Conservation (phyloP, 2,329 filamentous ascomycete genomes). For the Chrysoporthe puriensis region DNA sequence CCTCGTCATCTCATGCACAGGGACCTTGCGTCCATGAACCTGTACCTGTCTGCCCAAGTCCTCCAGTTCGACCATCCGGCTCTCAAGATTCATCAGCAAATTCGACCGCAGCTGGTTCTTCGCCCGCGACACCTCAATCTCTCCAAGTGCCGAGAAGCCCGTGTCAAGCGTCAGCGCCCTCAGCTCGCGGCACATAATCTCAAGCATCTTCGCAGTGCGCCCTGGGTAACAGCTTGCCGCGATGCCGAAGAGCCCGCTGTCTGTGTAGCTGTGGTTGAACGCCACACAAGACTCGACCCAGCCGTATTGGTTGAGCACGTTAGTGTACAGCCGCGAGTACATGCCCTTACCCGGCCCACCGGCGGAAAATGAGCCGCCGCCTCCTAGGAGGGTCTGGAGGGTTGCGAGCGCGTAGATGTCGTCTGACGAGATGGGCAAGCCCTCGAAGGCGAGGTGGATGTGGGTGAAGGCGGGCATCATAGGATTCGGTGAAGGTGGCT, state of each 20-base stretch:
- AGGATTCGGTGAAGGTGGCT: slow-evolving; percentile 77
- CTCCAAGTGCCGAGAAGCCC: slow-evolving; percentile 73
- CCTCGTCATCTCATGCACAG: slow-evolving; percentile 89
- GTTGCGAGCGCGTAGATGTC: slow-evolving; percentile 97
- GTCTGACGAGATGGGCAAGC: slow-evolving; percentile 82
- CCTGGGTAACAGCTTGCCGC: slow-evolving; percentile 81
- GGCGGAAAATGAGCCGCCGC: slow-evolving; percentile 94
- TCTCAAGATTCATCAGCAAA: slow-evolving; percentile 96
- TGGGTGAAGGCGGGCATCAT: slow-evolving; percentile 82
- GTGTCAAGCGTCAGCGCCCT: slow-evolving; percentile 75
- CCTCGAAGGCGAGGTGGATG: slow-evolving; percentile 95
- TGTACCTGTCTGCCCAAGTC: slow-evolving; percentile 94
- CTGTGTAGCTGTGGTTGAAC: slow-evolving; percentile 97
- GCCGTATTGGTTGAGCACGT: slow-evolving; percentile 94
- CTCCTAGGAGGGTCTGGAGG: slow-evolving; percentile 91
- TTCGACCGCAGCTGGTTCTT: slow-evolving; percentile 95
- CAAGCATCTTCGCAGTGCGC: slow-evolving; percentile 81
- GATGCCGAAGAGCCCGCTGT: slow-evolving; percentile 94
- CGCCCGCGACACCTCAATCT: slow-evolving; percentile 82
- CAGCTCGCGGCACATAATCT: slow-evolving; percentile 93
- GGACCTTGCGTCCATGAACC: slow-evolving; percentile 91
- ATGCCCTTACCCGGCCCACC: slow-evolving; percentile 98
- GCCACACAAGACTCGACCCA: slow-evolving; percentile 97
- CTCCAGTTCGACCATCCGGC: slow-evolving; percentile 95
- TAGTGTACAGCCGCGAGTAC: slow-evolving; percentile 97